These are phyloP conservation scores for Epicoccum sorghinum DNA, from an alignment of 2,329 filamentous ascomycete genomes.

Conservation along the genomic window DNA sequence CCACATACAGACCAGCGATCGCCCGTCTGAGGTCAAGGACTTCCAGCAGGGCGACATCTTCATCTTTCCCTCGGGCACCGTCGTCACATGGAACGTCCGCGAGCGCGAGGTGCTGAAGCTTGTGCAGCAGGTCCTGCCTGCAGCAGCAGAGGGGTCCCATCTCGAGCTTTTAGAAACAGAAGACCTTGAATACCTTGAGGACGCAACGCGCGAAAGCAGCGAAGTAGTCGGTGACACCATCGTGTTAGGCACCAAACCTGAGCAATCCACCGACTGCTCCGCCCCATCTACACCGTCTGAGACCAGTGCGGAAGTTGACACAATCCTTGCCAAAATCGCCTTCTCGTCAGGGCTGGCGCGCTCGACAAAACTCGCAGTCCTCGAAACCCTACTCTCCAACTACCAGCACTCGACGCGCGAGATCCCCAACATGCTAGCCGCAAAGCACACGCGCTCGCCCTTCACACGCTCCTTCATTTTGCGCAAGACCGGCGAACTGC, in stretches of 20 bases:
- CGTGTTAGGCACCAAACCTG: slow-evolving; percentile 75
- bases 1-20: slow-evolving; percentile 59
- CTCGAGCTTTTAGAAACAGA: slow-evolving; percentile 78
- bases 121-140: slow-evolving; percentile 70
- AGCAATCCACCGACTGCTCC: slow-evolving; percentile 22
- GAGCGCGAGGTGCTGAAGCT: slow-evolving; percentile 67
- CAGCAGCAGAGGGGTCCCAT: slow-evolving; percentile 78
- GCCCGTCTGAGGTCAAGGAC: slow-evolving; percentile 51
- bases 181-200: slow-evolving; percentile 84
- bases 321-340: slow-evolving; percentile 88
- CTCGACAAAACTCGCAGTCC: slow-evolving; percentile 89
- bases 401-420: slow-evolving; percentile 87
- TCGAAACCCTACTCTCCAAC: slow-evolving; percentile 79
- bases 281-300: slow-evolving; percentile 49
- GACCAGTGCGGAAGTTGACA: slow-evolving; percentile 55
- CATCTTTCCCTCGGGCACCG: slow-evolving; percentile 91
- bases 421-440: slow-evolving; percentile 79
- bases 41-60: slow-evolving; percentile 79
- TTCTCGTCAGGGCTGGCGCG: slow-evolving; percentile 94
- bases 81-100: slow-evolving; percentile 90
- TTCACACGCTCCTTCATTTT: slow-evolving; percentile 80
- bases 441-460: slow-evolving; percentile 58
- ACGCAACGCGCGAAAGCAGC: slow-evolving; percentile 74
- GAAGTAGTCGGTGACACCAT: slow-evolving; percentile 87
- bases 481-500: slow-evolving; percentile 89